Base-by-base conservation (phyloP, 2,329 filamentous ascomycete species). In the Didymella exigua region DNA sequence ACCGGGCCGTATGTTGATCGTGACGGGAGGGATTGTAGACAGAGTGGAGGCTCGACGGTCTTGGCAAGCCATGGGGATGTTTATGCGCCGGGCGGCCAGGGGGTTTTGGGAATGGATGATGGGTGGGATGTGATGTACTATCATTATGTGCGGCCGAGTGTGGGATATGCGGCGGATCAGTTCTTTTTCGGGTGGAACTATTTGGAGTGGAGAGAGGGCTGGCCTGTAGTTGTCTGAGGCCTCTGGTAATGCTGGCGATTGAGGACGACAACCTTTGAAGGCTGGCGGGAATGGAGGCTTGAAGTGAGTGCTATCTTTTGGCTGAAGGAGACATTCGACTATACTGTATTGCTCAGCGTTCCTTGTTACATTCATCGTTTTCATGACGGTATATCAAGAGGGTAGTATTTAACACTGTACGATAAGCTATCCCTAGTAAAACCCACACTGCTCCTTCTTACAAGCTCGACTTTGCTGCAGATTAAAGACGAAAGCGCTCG, bases 1-100 rank as follows among this genome's bases (percentile, higher is more conserved):
- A 82, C 74, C 0, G 79, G 84, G 0, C 77, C 75, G 0, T 89
- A 84, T 62, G 79, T 62, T 13, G 69, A 72, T 44, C 31, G 49
- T 14, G 36, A 57, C 0, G 69, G 65, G 3, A 63, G 48, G 30
- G 48, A 62, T 30, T 74, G 71, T 49, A 84, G 84, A 1, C 62
- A 76, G 4, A 79, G 79, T 44, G 86, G 86, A 2, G 87, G 87
- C 2, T 86, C 82, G 0, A 70, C 83, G 4, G 80, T 89, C 0
- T 75, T 89, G 0, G 79, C 78, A 48, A 84, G 80, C 27, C 85
- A 89, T 63, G 83, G 59, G 1, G 64, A 72, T 59, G 59, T 73
- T 4, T 74, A 73, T 63, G 70, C 68, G 27, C 70, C 71, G 3
- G 71, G 71, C 9, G 72, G 71, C 1, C 70, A 74, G 45, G 70